These are phyloP conservation scores for Didymellaceae sp. DNA, from an alignment of 2,329 filamentous ascomycete species.

Conservation along the genomic window DNA sequence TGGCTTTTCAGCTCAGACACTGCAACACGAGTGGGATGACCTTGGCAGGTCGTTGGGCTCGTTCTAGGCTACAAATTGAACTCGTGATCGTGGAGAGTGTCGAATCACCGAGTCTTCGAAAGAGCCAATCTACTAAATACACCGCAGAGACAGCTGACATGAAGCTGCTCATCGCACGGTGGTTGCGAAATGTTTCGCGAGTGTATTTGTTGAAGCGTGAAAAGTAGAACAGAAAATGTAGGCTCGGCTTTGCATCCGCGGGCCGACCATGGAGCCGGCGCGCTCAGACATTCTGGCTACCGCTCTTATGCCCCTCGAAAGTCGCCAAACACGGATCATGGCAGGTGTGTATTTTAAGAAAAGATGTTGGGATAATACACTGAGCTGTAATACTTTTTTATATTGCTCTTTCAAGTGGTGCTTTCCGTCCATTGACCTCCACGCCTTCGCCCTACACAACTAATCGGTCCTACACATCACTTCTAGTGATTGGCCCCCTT, in stretches of 20 bases:
- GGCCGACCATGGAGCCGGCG: constrained; percentile 13
- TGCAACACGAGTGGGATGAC: constrained; percentile 95
- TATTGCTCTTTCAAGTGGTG: not conserved
- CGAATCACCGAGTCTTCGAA: constrained; percentile 87
- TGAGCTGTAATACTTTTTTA: too few species aligned
- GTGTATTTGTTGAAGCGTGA: constrained; percentile 3
- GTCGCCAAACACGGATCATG: too few species aligned
- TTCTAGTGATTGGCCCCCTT: constrained; percentile 6
- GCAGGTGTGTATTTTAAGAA: too few species aligned
- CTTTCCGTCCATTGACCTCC: constrained; percentile 1
- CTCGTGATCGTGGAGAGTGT: constrained; percentile 76
- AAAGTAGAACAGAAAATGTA: constrained; percentile 16
- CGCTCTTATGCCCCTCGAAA: too few species aligned
- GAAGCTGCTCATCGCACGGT: constrained; percentile 6
- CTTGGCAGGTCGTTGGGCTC: constrained; percentile 81
- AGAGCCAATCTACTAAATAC: constrained; percentile 64
- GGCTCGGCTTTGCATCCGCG: not conserved
- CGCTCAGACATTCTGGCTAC: not conserved
- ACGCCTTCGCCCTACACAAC: constrained; percentile 13
- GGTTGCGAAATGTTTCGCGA: constrained; percentile 1
- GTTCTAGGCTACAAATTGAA: constrained; percentile 87
- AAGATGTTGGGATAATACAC: too few species aligned
- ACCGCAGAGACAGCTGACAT: constrained; percentile 11
- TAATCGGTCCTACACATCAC: constrained; percentile 20
- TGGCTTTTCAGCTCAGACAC: constrained; percentile 71